A percentile compares a stretch with the other conserved stretches of the same genome.
phyloP scores from a whole-genome alignment of 108 stramenopile genomes.

The Asterionellopsis glacialis region DNA sequence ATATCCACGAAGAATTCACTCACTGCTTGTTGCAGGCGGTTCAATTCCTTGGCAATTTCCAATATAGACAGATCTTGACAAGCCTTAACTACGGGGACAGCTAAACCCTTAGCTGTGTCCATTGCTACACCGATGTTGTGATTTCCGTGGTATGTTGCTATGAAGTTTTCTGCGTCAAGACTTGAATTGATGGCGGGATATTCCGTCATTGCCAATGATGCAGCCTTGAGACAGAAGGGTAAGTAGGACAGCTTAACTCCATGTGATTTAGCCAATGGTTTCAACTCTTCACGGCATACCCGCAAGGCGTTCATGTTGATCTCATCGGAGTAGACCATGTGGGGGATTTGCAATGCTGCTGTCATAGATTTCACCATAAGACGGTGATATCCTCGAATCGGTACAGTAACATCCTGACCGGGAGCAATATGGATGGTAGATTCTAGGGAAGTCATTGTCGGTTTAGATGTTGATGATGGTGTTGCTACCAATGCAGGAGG shows the following conservation, averaged over 20 bases:
- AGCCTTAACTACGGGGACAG: slow-evolving; percentile 86
- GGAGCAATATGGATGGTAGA: background rate
- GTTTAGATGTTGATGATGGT: background rate
- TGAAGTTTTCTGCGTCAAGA: slow-evolving; percentile 60
- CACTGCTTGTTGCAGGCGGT: slow-evolving; percentile 55
- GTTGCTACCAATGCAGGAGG: background rate
- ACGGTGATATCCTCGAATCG: slow-evolving; percentile 86
- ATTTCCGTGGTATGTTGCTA: slow-evolving; percentile 59
- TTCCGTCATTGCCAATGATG: slow-evolving; percentile 74
- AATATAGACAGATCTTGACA: slow-evolving; percentile 70
- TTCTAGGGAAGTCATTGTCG: background rate
- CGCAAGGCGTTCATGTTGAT: slow-evolving; percentile 64
- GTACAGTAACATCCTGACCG: slow-evolving; percentile 36
- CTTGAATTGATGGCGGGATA: slow-evolving; percentile 88
- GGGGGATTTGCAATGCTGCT: slow-evolving; percentile 85
- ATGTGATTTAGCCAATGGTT: slow-evolving; percentile 37
- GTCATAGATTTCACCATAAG: slow-evolving; percentile 97
- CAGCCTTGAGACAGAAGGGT: slow-evolving; percentile 91
- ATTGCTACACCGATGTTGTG: slow-evolving; percentile 98
- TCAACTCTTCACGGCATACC: slow-evolving; percentile 54
- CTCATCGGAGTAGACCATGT: slow-evolving; percentile 97
- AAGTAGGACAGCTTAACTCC: slow-evolving; percentile 68
- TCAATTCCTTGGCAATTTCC: slow-evolving; percentile 87
- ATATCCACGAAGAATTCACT: slow-evolving; percentile 1
- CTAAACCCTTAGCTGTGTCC: slow-evolving; percentile 90